phyloP scores from a whole-genome alignment of 2,329 filamentous ascomycete genomes.

The Penicillium aurantiogriseum region DNA sequence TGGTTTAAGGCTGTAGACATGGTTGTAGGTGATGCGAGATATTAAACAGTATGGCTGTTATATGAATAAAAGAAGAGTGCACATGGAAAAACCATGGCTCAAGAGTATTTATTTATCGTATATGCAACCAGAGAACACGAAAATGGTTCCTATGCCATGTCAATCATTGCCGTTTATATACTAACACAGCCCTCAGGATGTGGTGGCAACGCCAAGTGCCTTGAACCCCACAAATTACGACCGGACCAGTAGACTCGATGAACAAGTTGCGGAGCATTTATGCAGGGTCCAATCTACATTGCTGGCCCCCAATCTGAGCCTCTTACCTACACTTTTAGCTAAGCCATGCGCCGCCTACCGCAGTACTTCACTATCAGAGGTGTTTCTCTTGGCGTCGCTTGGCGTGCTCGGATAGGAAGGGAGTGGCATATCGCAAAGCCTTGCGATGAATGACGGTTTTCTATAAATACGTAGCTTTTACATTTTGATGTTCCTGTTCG shows the following conservation, averaged over 20 bases:
- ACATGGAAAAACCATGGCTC: not conserved
- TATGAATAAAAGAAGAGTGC: not conserved
- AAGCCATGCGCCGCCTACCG: not conserved
- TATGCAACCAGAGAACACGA: not conserved
- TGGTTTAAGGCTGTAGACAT: slow-evolving; percentile 3
- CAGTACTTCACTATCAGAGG: too few relatives aligned
- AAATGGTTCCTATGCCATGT: not conserved
- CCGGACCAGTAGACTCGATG: not conserved
- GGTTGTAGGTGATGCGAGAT: not conserved
- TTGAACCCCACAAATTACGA: not conserved
- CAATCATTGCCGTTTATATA: slow-evolving; percentile 1
- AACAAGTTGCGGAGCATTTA: not conserved
- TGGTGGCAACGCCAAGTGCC: slow-evolving; percentile 4
- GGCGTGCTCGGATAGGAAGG: not conserved
- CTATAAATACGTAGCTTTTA: not conserved
- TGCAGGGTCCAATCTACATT: not conserved
- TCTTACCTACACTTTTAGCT: not conserved
- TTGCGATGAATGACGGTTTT: not conserved
- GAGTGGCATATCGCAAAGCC: not conserved
- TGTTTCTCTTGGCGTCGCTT: not conserved
- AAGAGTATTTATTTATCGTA: not conserved
- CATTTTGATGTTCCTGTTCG: too few relatives aligned
- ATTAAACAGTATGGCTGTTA: not conserved
- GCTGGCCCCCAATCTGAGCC: not conserved
- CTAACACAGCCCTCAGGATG: slow-evolving; percentile 1